A percentile compares a stretch with the other conserved stretches of the same genome.
Evolutionary conservation across 2,329 filamentous ascomycete genomes (phyloP).

Genomic region (Pyricularia pennisetigena): DNA sequence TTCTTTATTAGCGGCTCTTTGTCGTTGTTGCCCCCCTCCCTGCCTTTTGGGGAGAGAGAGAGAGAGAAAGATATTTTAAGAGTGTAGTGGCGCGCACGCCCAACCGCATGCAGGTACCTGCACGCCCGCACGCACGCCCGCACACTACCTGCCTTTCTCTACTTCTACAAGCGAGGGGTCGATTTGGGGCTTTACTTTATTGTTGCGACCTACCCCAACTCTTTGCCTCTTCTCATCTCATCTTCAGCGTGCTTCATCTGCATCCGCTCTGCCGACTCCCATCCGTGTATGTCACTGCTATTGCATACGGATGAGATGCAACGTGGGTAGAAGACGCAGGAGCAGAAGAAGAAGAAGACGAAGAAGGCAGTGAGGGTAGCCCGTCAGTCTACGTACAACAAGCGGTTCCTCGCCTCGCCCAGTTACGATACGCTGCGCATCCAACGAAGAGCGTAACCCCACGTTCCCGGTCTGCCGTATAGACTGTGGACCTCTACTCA

Average conservation of each 20-base stretch:
- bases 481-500: neutral
- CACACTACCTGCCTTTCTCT: neutral
- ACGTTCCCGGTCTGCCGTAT: neutral
- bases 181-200: neutral
- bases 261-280: neutral
- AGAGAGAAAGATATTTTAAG: neutral
- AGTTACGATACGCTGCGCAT: neutral
- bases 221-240: neutral
- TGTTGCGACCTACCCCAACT: neutral
- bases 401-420: neutral
- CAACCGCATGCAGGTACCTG: neutral
- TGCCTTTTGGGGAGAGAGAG: neutral
- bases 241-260: neutral
- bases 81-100: neutral
- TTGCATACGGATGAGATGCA: neutral
- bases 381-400: neutral
- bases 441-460: neutral
- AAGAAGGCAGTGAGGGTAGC: neutral
- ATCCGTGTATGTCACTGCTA: neutral
- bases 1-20: neutral
- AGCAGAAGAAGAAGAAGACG: neutral
- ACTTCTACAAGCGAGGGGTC: neutral
- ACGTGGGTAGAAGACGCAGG: neutral
- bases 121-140: neutral
- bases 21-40: neutral